Evolutionary conservation across 225 moss, liverwort and hornwort genomes (phyloP).

Genomic region (Antitrichia curtipendula): DNA sequence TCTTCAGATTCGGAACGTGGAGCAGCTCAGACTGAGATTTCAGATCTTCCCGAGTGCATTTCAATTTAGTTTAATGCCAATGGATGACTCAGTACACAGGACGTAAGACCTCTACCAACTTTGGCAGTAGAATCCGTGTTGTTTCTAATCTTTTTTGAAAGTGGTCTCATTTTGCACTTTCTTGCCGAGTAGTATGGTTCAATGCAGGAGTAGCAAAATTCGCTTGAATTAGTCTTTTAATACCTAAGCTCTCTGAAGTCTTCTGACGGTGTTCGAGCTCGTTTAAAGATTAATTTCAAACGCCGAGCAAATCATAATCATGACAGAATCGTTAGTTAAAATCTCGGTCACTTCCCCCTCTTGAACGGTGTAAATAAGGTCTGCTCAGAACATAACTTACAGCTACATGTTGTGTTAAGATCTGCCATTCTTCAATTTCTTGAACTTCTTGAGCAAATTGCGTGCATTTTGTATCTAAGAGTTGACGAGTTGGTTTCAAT

Average conservation of each 20-base stretch:
- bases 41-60: conserved; percentile 83
- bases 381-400: background rate
- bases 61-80: conserved; percentile 76
- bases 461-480: background rate
- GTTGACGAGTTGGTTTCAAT: background rate
- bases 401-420: background rate
- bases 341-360: background rate
- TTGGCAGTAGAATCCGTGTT: background rate
- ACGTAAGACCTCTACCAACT: conserved; percentile 7
- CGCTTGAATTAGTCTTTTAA: background rate
- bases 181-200: background rate
- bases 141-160: background rate
- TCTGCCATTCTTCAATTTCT: background rate
- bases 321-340: background rate
- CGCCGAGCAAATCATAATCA: background rate
- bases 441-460: background rate
- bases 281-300: background rate
- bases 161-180: background rate
- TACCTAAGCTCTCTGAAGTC: background rate
- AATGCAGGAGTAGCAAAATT: background rate
- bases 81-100: conserved; percentile 46
- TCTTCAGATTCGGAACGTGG: conserved; percentile 64
- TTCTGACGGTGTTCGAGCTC: background rate
- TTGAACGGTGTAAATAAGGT: background rate
- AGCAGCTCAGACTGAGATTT: conserved; percentile 71